Percentiles rank a stretch among this genome's conserved stretches.
These are phyloP conservation scores for Spongospora subterranea DNA, from an alignment of 208 protist species.

Conservation along the genomic window DNA sequence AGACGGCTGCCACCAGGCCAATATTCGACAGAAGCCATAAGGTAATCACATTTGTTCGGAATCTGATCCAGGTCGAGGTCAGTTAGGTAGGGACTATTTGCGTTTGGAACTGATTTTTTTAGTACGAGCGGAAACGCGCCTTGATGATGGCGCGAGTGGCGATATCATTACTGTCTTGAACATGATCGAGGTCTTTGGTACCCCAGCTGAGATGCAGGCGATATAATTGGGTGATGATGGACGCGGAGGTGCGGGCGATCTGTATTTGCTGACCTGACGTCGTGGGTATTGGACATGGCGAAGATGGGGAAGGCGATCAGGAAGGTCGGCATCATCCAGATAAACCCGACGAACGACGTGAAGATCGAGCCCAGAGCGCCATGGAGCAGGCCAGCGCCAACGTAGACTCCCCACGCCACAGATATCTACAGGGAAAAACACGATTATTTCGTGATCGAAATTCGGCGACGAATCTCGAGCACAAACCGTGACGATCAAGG, in stretches of 20 bases:
- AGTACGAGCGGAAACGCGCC: not conserved
- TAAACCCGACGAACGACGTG: constrained; percentile 40
- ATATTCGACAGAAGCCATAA: constrained; percentile 40
- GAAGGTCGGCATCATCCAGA: constrained; percentile 28
- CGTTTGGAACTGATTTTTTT: no score
- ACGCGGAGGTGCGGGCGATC: not conserved
- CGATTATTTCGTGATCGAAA: not conserved
- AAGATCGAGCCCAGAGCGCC: constrained; percentile 41
- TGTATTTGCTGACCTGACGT: not conserved
- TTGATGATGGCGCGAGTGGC: constrained; percentile 25
- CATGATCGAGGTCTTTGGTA: constrained; percentile 27
- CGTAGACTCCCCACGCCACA: constrained; percentile 8
- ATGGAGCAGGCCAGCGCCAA: constrained; percentile 38
- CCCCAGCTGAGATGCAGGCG: no score
- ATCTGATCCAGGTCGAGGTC: not conserved
- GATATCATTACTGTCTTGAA: not conserved
- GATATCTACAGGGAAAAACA: not conserved
- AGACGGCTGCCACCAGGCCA: not conserved
- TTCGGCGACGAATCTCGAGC: not conserved
- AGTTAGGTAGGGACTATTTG: not conserved
- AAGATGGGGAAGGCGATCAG: constrained; percentile 40
- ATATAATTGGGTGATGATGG: no score
- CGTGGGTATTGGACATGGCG: constrained; percentile 45
- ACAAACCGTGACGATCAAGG: not conserved
- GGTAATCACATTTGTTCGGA: not conserved